Percentiles rank a stretch among this genome's conserved stretches.
Conservation (phyloP, 306 rosid species). For the Fragaria iinumae region DNA sequence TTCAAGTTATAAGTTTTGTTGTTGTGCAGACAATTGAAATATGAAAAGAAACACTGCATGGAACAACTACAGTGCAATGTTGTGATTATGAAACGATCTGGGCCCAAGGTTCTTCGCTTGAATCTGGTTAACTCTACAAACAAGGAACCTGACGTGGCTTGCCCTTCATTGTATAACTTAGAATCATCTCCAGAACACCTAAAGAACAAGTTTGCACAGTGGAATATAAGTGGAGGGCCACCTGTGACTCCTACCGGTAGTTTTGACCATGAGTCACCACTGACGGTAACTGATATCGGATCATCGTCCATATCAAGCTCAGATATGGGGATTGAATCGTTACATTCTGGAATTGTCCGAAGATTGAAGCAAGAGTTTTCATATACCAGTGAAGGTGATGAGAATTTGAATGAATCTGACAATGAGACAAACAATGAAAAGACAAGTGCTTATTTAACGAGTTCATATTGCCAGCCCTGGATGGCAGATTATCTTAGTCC, state of each 20-base stretch:
- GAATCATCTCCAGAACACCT: constrained; percentile 37
- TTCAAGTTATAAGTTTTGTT: constrained; percentile 19
- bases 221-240: constrained; percentile 50
- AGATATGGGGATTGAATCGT: constrained; percentile 66
- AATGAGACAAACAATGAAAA: constrained; percentile 65
- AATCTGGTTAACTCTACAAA: constrained; percentile 55
- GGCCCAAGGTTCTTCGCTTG: constrained; percentile 74
- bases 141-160: constrained; percentile 34
- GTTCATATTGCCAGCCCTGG: constrained; percentile 73
- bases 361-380: constrained; percentile 45
- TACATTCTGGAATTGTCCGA: constrained; percentile 43
- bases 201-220: constrained; percentile 39
- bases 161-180: constrained; percentile 30
- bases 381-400: constrained; percentile 36
- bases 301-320: constrained; percentile 90
- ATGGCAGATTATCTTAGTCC: constrained; percentile 47
- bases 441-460: constrained; percentile 48
- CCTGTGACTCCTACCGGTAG: constrained; percentile 78
- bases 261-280: constrained; percentile 68
- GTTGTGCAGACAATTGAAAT: constrained; percentile 57
- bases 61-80: constrained; percentile 87
- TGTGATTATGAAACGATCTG: constrained; percentile 62
- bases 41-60: constrained; percentile 77
- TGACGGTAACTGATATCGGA: constrained; percentile 82
- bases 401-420: constrained; percentile 51